These are phyloP conservation scores for Dovyalis caffra DNA, from an alignment of 345 rosid species.

Conservation along the genomic window DNA sequence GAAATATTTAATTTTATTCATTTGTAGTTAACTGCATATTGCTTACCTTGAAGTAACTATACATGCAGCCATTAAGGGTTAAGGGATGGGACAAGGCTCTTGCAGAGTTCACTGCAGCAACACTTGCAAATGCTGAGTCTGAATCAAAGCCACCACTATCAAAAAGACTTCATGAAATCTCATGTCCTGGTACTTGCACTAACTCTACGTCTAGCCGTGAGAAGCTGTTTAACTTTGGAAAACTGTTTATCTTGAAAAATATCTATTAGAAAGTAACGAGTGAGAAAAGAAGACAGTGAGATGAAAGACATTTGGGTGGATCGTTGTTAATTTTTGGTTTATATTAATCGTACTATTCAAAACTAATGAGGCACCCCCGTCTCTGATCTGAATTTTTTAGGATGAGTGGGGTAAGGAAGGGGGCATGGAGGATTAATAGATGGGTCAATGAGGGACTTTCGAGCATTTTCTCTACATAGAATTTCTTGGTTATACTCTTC, in stretches of 20 bases:
- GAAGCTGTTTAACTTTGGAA: not conserved
- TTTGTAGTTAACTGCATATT: constrained; percentile 2
- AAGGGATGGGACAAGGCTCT: constrained; percentile 86
- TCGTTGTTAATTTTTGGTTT: not conserved
- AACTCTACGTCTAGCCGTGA: not conserved
- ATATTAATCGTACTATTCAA: not conserved
- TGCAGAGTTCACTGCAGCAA: constrained; percentile 66
- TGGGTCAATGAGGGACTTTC: not conserved
- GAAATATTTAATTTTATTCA: not conserved
- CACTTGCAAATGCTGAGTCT: constrained; percentile 43
- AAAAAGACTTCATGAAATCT: constrained; percentile 57
- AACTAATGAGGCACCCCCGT: not conserved
- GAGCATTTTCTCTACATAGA: not conserved
- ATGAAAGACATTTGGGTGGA: not conserved
- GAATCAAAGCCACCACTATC: constrained; percentile 45
- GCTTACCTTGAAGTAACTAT: constrained; percentile 5
- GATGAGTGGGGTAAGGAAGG: not conserved
- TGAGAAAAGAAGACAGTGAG: not conserved
- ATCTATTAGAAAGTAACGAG: not conserved
- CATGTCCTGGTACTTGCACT: constrained; percentile 60
- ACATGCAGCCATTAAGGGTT: constrained; percentile 58
- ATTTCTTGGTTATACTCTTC: not conserved
- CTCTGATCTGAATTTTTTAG: not conserved
- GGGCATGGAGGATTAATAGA: not conserved
- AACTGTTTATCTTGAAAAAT: not conserved